phyloP scores from a whole-genome alignment of 2,329 filamentous ascomycete genomes.

The Graphilbum fragrans region DNA sequence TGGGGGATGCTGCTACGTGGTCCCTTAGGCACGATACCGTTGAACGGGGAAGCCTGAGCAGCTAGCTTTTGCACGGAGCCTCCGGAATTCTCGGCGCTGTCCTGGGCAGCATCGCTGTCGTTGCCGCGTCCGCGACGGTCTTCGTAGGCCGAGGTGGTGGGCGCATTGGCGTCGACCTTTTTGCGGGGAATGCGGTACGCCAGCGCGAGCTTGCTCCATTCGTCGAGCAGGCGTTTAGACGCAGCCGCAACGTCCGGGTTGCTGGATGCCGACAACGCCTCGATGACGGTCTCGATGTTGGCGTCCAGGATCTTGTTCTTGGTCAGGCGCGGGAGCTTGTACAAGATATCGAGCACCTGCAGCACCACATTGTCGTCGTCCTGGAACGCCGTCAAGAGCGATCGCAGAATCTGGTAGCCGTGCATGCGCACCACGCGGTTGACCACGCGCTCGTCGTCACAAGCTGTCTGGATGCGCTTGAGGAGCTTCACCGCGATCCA shows the following conservation, averaged over 20 bases:
- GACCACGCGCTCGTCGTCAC: slow-evolving; percentile 70
- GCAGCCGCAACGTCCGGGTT: slow-evolving; percentile 65
- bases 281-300: slow-evolving; percentile 77
- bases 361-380: slow-evolving; percentile 84
- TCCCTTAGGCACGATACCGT: slow-evolving; percentile 41
- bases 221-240: slow-evolving; percentile 59
- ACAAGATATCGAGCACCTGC: slow-evolving; percentile 80
- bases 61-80: background rate
- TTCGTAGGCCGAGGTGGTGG: slow-evolving; percentile 34
- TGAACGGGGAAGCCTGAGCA: slow-evolving; percentile 19
- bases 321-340: slow-evolving; percentile 79
- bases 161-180: slow-evolving; percentile 62
- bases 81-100: slow-evolving; percentile 14
- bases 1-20: slow-evolving; percentile 49
- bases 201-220: slow-evolving; percentile 82
- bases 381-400: slow-evolving; percentile 70
- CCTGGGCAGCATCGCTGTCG: slow-evolving; percentile 18
- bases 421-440: slow-evolving; percentile 92
- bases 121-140: slow-evolving; percentile 51
- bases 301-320: slow-evolving; percentile 96
- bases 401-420: slow-evolving; percentile 90
- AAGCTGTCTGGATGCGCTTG: slow-evolving; percentile 69
- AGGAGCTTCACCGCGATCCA: slow-evolving; percentile 97
- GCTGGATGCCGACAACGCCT: slow-evolving; percentile 52
- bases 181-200: slow-evolving; percentile 89